Base-by-base conservation (phyloP, 495 filamentous ascomycete species). In the Aspergillus carlsbadensis region DNA sequence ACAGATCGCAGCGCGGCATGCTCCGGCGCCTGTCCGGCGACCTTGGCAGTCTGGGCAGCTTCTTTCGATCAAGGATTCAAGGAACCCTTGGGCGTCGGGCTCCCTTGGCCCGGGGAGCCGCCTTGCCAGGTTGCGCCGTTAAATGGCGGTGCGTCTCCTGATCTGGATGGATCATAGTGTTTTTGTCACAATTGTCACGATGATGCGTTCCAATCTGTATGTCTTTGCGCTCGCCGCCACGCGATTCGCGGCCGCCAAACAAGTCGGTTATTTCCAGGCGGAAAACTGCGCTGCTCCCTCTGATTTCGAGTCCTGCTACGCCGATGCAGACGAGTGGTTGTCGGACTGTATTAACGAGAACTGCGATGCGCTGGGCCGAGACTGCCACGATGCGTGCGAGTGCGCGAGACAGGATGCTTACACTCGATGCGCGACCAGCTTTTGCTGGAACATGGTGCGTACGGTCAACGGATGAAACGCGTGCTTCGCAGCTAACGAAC, bases 391-490 rank as follows among this genome's bases (percentile, higher is more conserved):
- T 22, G 52, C 29, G 0, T 54, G 52, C 52, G 40, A 45, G 13
- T 54, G 40, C 10, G 52, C 11, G 3, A 14, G 15, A 0, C 26
- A 54, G 17, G 40, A 17, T 1, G 17, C n/a, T 0, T 36, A 54
- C 11, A 35, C 20, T 1, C 10, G 29, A 6, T 54, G 52, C 10
- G 40, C 52, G 2, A 29, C 41, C 0, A 18, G n/a, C 11, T 54
- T 18, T 14, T 54, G 52, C 52, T 54, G 52, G 52, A 54, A 54
- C 17, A 54, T 14, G 29, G 52, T 54, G 45, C 26, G 26, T 4
- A 4, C 10, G 17, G n/a, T 21, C 10, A 21, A 14, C 8, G 6
- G 5, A 36, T 11, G 5, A 37, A 10, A 33, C 33, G n/a, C n/a
- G n/a, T n/a, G n/a, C n/a, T n/a, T n/a, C n/a, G n/a, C n/a, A n/a